phyloP scores from a whole-genome alignment of 1,284 basidiomycete species.

The Spongispora temasekensis region DNA sequence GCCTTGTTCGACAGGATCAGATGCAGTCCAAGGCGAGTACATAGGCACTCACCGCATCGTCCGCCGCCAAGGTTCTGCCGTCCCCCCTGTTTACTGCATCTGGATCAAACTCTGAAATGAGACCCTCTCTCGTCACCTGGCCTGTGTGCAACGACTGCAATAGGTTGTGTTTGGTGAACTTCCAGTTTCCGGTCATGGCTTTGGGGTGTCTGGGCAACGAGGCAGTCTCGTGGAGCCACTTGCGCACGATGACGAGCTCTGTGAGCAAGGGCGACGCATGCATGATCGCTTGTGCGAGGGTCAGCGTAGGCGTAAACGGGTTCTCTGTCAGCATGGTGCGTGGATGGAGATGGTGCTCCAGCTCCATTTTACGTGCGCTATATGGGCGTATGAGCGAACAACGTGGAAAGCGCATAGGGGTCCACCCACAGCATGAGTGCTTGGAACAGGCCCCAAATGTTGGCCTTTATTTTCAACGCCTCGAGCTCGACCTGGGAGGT shows the following conservation, averaged over 20 bases:
- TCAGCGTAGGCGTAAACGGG: conserved; percentile 75
- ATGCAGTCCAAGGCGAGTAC: too few relatives aligned
- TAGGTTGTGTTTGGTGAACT: conserved; percentile 75
- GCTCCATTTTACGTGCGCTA: conserved; percentile 65
- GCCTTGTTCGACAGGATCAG: conserved; percentile 42
- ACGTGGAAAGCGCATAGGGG: conserved; percentile 17
- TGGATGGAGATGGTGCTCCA: conserved; percentile 46
- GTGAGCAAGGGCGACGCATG: conserved; percentile 57
- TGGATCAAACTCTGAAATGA: conserved; percentile 74
- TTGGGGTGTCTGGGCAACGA: conserved; percentile 61
- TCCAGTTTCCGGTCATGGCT: conserved; percentile 77
- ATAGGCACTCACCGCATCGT: conserved; percentile 72
- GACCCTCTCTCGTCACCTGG: conserved; percentile 44
- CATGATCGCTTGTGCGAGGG: conserved; percentile 72
- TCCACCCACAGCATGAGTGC: conserved; percentile 65
- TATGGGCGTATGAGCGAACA: neutral
- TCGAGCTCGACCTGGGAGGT: conserved; percentile 54
- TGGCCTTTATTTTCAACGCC: conserved; percentile 68
- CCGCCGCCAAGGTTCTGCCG: conserved; percentile 58
- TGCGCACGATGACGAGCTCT: conserved; percentile 75
- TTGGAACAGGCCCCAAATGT: conserved; percentile 82
- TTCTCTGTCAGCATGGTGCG: conserved; percentile 61
- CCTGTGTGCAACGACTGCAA: conserved; percentile 66
- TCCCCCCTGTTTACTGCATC: conserved; percentile 64
- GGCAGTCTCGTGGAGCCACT: conserved; percentile 80